A percentile compares a stretch with the other conserved stretches of the same genome.
These are phyloP conservation scores for Candolleomyces eurysporus DNA, from an alignment of 768 basidiomycete species.

Conservation along the genomic window DNA sequence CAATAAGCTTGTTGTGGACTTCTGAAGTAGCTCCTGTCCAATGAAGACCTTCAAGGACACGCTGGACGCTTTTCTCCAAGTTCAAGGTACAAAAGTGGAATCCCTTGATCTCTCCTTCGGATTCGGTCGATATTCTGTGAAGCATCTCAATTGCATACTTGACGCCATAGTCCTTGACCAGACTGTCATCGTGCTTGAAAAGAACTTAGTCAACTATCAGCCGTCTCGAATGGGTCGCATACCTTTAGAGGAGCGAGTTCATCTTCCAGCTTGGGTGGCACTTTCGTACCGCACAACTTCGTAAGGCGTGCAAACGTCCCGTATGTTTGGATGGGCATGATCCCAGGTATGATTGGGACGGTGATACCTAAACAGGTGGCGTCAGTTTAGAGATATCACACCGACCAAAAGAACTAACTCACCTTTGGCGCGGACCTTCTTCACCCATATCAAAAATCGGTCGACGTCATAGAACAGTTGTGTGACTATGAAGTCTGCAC, in stretches of 20 bases:
- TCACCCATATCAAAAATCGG: conserved; percentile 76
- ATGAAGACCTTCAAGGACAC: conserved; percentile 73
- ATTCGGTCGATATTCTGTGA: conserved; percentile 46
- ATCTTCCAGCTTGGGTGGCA: conserved; percentile 37
- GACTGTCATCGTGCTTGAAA: conserved; percentile 82
- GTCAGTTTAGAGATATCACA: neutral
- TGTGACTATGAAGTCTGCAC: conserved; percentile 94
- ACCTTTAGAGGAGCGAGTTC: conserved; percentile 56
- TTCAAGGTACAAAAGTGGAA: conserved; percentile 97
- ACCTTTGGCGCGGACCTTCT: conserved; percentile 73
- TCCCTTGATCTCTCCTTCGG: conserved; percentile 54
- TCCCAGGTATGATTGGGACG: conserved; percentile 89
- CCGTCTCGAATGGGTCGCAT: conserved; percentile 20
- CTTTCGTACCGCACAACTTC: conserved; percentile 79
- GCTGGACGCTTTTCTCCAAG: conserved; percentile 91
- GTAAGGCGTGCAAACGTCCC: conserved; percentile 89
- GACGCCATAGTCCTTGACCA: conserved; percentile 95
- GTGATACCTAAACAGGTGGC: conserved; percentile 62
- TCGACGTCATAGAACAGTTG: conserved; percentile 98
- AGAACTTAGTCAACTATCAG: neutral
- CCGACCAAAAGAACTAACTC: conserved; percentile 14
- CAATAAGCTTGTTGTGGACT: conserved; percentile 64
- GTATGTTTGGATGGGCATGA: conserved; percentile 98
- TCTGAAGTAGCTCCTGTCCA: conserved; percentile 56
- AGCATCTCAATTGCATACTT: conserved; percentile 82